Evolutionary conservation across 345 rosid genomes (phyloP), one percentile per base, ranked within the genome.

Genomic region (Eucalyptus leucophloia): DNA sequence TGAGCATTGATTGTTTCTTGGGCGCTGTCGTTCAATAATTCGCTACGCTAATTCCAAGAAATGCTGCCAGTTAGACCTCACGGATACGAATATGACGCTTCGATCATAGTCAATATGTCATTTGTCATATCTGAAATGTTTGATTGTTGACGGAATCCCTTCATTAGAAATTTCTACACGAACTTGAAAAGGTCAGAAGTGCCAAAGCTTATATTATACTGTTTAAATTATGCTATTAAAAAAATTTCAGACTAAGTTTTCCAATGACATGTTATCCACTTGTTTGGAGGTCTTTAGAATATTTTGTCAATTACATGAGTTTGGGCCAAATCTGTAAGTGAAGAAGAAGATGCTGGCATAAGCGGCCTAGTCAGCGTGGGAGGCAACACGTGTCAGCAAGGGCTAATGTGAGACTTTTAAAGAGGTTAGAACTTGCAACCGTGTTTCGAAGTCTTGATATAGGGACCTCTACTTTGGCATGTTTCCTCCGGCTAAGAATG

Each of bases 311-410:
- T 54, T 54, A 4, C 9, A 21, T 58, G 12, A 58, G n/a, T 58
- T 58, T 26, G 4, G 65, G 65, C 65, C 30, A 24, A 12, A 58
- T 24, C 14, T 24, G 15, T 58, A 58, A 26, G 16, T 24, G 14
- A 58, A 58, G n/a, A 58, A 26, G 6, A 54, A 23, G 60, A 56
- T 56, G 28, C 62, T 23, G 12, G 6, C 28, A 56, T 4, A 56
- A 23, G 62, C 13, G 3, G 13, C 62, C 67, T 60, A 60, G 32
- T 60, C 67, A 28, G 2, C 15, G 32, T 60, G 6, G 67, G 67
- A 26, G n/a, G 67, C n/a, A 28, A 60, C 67, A 12, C 32, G 0
- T 28, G n/a, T 60, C n/a, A 0, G 16, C n/a, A 28, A 0, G 16
- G n/a, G 67, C n/a, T 60, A 60, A 28, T n/a, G 19, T 60, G 8